Evolutionary conservation across 768 basidiomycete genomes (phyloP).

Genomic region (Calocera viscosa): DNA sequence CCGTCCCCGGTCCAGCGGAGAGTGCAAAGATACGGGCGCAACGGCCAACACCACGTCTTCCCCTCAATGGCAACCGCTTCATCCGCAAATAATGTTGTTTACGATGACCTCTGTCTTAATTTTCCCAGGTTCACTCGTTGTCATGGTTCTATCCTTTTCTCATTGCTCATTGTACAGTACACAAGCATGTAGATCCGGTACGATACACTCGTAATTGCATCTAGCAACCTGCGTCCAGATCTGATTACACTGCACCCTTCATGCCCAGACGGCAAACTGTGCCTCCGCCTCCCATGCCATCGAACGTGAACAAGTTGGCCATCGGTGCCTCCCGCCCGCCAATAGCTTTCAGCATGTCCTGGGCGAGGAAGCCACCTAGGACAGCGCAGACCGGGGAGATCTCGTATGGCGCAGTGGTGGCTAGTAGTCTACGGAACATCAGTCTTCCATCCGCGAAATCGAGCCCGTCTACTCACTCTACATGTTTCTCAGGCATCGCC

Average conservation of each 20-base stretch:
- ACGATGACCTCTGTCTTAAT: too few species aligned
- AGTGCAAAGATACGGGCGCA: too few species aligned
- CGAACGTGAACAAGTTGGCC: conserved; percentile 82
- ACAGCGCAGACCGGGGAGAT: conserved; percentile 92
- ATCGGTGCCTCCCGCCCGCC: conserved; percentile 85
- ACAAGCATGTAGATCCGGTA: not conserved
- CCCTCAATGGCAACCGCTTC: too few species aligned
- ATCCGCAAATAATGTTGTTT: too few species aligned
- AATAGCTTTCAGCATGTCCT: conserved; percentile 86
- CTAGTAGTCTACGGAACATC: conserved; percentile 41
- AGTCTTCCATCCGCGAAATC: conserved; percentile 17
- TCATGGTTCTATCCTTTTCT: not conserved
- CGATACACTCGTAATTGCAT: not conserved
- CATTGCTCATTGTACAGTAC: not conserved
- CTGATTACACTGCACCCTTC: not conserved
- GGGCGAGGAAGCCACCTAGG: conserved; percentile 85
- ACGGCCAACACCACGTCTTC: too few species aligned
- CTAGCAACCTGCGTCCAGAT: not conserved
- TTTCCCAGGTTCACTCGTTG: too few species aligned
- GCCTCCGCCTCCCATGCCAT: conserved; percentile 66
- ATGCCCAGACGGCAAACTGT: conserved; percentile 34
- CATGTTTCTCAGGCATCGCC: conserved; percentile 43
- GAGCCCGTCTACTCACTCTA: conserved; percentile 39
- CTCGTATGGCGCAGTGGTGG: conserved; percentile 62
- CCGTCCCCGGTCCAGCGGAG: too few species aligned